phyloP scores from a whole-genome alignment of 2,329 filamentous ascomycete genomes.

The Sarocladium strictum region DNA sequence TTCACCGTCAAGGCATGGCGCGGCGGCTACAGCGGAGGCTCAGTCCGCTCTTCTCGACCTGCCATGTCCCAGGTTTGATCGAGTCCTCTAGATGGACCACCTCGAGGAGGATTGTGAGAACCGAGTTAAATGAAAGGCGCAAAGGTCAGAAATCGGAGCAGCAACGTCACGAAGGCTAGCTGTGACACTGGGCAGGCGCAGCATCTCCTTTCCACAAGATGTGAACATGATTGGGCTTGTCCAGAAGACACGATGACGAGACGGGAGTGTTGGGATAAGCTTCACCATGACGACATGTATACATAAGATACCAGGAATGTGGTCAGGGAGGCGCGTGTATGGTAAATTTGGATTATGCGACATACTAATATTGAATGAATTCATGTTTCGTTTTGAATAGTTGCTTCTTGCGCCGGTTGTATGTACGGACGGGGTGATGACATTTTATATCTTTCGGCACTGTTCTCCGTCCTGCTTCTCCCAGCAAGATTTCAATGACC shows the following conservation, averaged over 20 bases:
- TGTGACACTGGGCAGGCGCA: no score
- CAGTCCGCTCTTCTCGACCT: conserved; percentile 35
- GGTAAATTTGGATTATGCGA: not conserved
- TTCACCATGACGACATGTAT: conserved; percentile 4
- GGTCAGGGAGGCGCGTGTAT: not conserved
- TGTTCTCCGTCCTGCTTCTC: not conserved
- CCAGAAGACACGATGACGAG: not conserved
- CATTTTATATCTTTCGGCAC: not conserved
- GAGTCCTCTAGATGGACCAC: not conserved
- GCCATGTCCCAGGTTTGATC: conserved; percentile 51
- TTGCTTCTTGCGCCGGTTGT: not conserved
- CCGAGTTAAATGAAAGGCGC: no score
- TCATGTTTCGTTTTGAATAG: not conserved
- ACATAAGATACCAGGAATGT: not conserved
- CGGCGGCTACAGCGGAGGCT: conserved; percentile 35
- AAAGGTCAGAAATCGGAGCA: no score
- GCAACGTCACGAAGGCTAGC: no score
- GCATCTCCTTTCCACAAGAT: not conserved
- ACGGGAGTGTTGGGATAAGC: not conserved
- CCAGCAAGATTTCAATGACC: no score
- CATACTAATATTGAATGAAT: conserved; percentile 6
- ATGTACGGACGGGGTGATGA: not conserved
- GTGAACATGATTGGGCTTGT: not conserved
- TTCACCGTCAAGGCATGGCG: conserved; percentile 50
- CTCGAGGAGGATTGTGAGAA: no score